phyloP scores from a whole-genome alignment of 352 stramenopile species.

The Stramenopiles sp. region DNA sequence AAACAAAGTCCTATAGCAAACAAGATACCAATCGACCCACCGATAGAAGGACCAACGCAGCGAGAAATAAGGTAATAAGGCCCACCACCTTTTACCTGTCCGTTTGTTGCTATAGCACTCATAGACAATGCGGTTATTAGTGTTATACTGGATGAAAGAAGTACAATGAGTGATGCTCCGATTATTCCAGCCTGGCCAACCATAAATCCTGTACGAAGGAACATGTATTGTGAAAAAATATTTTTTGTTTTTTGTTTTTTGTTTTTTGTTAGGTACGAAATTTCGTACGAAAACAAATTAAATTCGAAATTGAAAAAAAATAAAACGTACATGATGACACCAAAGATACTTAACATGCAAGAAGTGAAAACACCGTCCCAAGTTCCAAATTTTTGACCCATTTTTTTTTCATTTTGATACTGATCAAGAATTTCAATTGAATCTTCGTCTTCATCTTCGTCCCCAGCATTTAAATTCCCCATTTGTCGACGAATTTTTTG shows the following conservation, averaged over 20 bases:
- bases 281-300: neutral
- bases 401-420: no score
- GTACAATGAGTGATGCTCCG: conserved; percentile 23
- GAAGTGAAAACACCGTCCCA: conserved; percentile 35
- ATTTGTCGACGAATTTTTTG: no score
- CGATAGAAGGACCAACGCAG: conserved; percentile 27
- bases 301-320: neutral
- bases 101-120: conserved; percentile 31
- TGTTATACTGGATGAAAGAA: conserved; percentile 21
- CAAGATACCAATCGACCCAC: conserved; percentile 24
- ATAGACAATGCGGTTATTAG: conserved; percentile 30
- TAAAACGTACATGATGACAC: conserved; percentile 12
- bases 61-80: conserved; percentile 20
- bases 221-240: no score
- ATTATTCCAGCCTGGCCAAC: conserved; percentile 29
- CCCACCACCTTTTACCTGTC: conserved; percentile 24
- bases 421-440: no score
- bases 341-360: conserved; percentile 39
- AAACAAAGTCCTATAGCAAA: conserved; percentile 33
- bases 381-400: no score
- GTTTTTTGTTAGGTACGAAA: neutral
- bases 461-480: no score
- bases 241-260: conserved; percentile 23
- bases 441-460: no score
- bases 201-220: conserved; percentile 29